A percentile compares a stretch with the other conserved stretches of the same genome.
Evolutionary conservation across 345 rosid genomes (phyloP).

Genomic region (Populus euphratica): DNA sequence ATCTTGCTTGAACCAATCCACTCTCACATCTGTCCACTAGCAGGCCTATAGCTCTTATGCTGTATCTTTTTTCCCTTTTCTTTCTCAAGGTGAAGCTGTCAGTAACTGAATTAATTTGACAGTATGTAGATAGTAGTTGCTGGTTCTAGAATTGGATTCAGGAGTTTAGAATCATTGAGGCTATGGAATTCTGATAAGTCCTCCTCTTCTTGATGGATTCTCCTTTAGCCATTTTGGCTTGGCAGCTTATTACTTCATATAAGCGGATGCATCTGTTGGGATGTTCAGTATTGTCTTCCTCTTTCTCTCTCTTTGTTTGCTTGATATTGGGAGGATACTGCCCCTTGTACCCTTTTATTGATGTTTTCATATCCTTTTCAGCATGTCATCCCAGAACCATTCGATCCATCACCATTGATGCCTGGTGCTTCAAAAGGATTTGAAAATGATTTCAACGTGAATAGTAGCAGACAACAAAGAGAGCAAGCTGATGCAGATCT

Average conservation of each 20-base stretch:
- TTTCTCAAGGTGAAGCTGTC: background rate
- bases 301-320: background rate
- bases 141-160: background rate
- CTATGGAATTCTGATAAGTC: background rate
- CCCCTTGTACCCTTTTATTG: background rate
- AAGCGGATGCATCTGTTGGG: background rate
- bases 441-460: conserved; percentile 61
- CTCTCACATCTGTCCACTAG: background rate
- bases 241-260: background rate
- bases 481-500: conserved; percentile 58
- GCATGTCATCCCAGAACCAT: conserved; percentile 91
- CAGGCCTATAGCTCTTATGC: background rate
- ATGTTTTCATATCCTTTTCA: conserved; percentile 38
- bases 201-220: background rate
- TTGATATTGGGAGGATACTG: background rate
- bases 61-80: background rate
- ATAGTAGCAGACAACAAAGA: conserved; percentile 40
- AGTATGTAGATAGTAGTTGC: background rate
- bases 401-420: conserved; percentile 88
- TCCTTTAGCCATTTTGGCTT: background rate
- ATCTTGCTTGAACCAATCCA: background rate
- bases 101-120: background rate
- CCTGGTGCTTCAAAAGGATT: conserved; percentile 59
- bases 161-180: background rate
- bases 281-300: background rate